Base-by-base conservation (phyloP, 208 protist species). In the Leptomonas pyrrhocoris region DNA sequence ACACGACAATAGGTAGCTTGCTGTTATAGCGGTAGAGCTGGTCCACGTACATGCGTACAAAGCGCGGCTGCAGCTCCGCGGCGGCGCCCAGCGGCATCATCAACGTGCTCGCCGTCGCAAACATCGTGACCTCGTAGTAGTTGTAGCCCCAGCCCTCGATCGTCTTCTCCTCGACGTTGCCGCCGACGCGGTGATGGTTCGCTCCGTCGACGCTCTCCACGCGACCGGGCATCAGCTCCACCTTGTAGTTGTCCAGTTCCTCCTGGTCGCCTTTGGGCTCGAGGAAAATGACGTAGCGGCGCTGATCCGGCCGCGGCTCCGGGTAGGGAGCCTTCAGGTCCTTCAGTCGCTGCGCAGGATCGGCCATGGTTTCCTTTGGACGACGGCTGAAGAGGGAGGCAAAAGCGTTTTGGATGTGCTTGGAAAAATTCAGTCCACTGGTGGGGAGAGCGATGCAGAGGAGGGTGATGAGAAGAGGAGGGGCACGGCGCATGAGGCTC, bases 311-410 rank as follows among this genome's bases (percentile, higher is more conserved):
- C 1, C 70, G 68, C 19, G 88, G 80, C 65, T 80, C 71, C 2
- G 88, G 88, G 79, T 91, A 94, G 16, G 88, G 88, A 2, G 80
- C 88, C 66, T 89, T 80, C 77, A 82, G 88, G 49, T 86, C 80
- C 19, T 68, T 77, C 51, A 93, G 83, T 7, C 59, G 88, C 46
- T 77, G 30, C 31, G 13, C 15, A 46, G n/a, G 36, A 28, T 34
- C 31, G n/a, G 55, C 18, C 55, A 60, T 60, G 19, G 7, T 25
- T 16, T 30, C 21, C 16, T 42, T 58, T 6, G 6, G 12, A 6
- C 13, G 38, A 15, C 6, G 38, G 6, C 9, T 42, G 38, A 42
- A 42, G 38, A 42, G 13, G n/a, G n/a, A n/a, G n/a, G n/a, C n/a
- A n/a, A n/a, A n/a, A n/a, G n/a, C n/a, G n/a, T n/a, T n/a, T n/a